Evolutionary conservation across 2,329 filamentous ascomycete species (phyloP).

Genomic region (Mariannaea sp.): DNA sequence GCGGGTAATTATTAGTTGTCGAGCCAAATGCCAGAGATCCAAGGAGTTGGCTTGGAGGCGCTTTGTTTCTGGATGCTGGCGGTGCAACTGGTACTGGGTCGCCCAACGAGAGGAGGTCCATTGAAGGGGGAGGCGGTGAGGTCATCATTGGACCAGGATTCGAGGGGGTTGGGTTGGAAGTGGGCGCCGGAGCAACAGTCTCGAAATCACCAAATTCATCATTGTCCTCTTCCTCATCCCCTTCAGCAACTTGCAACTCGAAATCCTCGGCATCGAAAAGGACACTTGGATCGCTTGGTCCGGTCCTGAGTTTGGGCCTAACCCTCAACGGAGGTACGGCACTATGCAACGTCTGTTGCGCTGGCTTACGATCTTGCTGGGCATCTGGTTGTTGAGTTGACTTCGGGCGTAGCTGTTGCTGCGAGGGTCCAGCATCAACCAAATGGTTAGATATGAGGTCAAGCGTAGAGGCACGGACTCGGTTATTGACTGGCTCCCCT

Average conservation of each 20-base stretch:
- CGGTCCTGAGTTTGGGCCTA: constrained; percentile 33
- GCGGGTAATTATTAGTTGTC: constrained; percentile 44
- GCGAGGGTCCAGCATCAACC: constrained; percentile 43
- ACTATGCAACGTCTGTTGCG: neutral
- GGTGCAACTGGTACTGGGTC: constrained; percentile 34
- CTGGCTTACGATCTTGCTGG: constrained; percentile 2
- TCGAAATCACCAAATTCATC: constrained; percentile 64
- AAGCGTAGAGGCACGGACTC: constrained; percentile 55
- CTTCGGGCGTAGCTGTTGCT: constrained; percentile 18
- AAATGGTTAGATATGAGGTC: constrained; percentile 60
- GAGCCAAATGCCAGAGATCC: constrained; percentile 39
- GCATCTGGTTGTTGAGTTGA: constrained; percentile 18
- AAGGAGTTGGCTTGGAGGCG: constrained; percentile 41
- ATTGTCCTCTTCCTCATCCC: constrained; percentile 50
- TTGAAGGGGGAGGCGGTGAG: constrained; percentile 34
- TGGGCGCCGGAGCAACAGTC: constrained; percentile 39
- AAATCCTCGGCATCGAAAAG: constrained; percentile 70
- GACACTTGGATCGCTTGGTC: constrained; percentile 54
- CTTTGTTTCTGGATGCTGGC: constrained; percentile 26
- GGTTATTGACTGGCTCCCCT: constrained; percentile 23
- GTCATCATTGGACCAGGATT: constrained; percentile 17
- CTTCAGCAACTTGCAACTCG: constrained; percentile 47
- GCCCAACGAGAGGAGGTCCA: constrained; percentile 50
- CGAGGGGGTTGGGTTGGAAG: constrained; percentile 22
- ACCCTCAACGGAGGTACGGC: constrained; percentile 16